A percentile compares a stretch with the other conserved stretches of the same genome.
phyloP scores from a whole-genome alignment of 768 basidiomycete species.

The Russula compacta region DNA sequence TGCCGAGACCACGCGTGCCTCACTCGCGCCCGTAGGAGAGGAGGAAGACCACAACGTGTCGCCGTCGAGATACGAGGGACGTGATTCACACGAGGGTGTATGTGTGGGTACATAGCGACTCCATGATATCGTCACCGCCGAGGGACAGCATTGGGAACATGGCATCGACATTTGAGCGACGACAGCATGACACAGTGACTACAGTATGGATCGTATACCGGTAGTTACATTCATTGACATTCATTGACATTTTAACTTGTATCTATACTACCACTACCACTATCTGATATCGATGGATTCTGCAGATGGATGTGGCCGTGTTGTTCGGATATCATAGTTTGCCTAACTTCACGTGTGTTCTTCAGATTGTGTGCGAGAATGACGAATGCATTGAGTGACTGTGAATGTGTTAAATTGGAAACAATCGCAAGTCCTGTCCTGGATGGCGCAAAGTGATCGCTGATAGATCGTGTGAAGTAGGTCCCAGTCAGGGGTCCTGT shows the following conservation, averaged over 20 bases:
- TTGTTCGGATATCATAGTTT: no score
- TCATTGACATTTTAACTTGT: background rate
- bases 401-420: no score
- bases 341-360: no score
- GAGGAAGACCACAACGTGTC: background rate
- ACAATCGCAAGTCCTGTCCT: no score
- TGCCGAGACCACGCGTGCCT: background rate
- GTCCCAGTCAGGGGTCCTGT: no score
- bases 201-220: background rate
- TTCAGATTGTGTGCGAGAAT: no score
- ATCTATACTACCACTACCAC: background rate
- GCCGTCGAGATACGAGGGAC: background rate
- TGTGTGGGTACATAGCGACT: background rate
- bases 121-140: background rate
- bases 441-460: no score
- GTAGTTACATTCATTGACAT: background rate
- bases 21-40: background rate
- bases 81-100: background rate
- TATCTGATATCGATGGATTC: background rate
- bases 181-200: no score
- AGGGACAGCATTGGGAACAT: no score
- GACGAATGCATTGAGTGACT: no score
- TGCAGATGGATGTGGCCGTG: background rate
- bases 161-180: no score
- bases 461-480: no score